Evolutionary conservation across 1,284 basidiomycete genomes (phyloP), one percentile per base, ranked within the genome.

Genomic region (Sutorius eximius): DNA sequence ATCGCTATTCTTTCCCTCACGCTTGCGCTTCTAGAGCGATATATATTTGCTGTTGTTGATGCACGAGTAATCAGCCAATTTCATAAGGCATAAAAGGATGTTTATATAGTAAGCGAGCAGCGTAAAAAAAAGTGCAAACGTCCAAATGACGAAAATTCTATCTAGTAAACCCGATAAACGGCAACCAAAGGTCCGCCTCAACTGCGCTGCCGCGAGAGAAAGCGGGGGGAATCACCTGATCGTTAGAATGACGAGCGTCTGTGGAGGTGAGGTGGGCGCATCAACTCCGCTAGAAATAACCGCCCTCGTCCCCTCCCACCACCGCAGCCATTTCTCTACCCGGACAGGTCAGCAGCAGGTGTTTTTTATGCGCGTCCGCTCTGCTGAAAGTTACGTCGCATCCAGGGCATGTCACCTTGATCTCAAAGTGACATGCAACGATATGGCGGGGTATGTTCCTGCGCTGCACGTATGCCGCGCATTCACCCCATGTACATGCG

Each of bases 381-480:
- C 67, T 58, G 42, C 67, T 62, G 18, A 68, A 49, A 9, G 34
- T 18, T 30, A 71, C 22, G 0, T 57, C 59, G 37, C 67, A 68
- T 20, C 0, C 15, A 0, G 36, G 3, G 36, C 67, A 68, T 10
- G 33, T 3, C 40, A 59, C 57, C 45, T 61, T 71, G 48, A 68
- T 36, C 51, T 40, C 69, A 3, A 68, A n/a, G 18, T 68, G 67
- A 36, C 57, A 59, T 0, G 66, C 41, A 16, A 70, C 33, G 11
- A 68, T 62, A 33, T 68, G 67, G 1, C 67, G 57, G 4, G 69
- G 57, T 13, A 71, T 50, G 16, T 69, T 68, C 22, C 69, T 45
- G 22, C 68, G 59, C 37, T 71, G 69, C 57, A 68, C 61, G 13
- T 4, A 3, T 16, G 18, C 5, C 5, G n/a, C 32, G 47, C 67